Conservation (phyloP, 2,329 filamentous ascomycete species). For the Aspergillus ochraceus region DNA sequence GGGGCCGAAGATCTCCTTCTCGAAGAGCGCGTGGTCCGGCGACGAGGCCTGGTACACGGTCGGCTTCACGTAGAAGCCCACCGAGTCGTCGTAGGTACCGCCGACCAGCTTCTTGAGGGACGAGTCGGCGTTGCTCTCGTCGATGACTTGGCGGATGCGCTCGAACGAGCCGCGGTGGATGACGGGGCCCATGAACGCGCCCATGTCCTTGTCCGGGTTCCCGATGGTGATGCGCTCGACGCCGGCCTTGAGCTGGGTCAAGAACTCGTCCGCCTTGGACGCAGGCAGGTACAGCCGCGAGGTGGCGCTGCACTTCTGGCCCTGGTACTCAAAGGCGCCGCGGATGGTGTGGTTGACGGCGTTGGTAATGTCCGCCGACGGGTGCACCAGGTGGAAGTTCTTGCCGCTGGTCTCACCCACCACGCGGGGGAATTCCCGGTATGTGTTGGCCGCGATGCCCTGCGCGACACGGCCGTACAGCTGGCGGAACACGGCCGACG, state of each 20-base stretch:
- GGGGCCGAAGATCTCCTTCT: conserved; percentile 77
- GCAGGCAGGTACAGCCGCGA: conserved; percentile 74
- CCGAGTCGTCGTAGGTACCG: conserved; percentile 71
- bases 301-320: conserved; percentile 83
- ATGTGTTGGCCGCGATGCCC: conserved; percentile 75
- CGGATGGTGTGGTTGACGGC: conserved; percentile 78
- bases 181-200: conserved; percentile 78
- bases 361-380: conserved; percentile 71
- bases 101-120: conserved; percentile 70
- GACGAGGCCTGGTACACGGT: conserved; percentile 74
- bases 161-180: conserved; percentile 78
- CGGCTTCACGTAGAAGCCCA: conserved; percentile 78
- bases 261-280: conserved; percentile 71
- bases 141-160: conserved; percentile 72
- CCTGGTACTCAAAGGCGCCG: conserved; percentile 84
- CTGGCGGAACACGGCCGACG: conserved; percentile 82
- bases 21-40: conserved; percentile 69
- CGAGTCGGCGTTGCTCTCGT: conserved; percentile 70
- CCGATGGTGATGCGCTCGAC: conserved; percentile 69
- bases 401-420: conserved; percentile 89
- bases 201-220: conserved; percentile 29
- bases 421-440: conserved; percentile 78
- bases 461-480: conserved; percentile 82
- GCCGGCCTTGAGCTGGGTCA: conserved; percentile 63
- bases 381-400: conserved; percentile 84